A percentile compares a stretch with the other conserved stretches of the same genome.
Evolutionary conservation across 768 basidiomycete genomes (phyloP).

Genomic region (Rhodotorula sphaerocarpa): DNA sequence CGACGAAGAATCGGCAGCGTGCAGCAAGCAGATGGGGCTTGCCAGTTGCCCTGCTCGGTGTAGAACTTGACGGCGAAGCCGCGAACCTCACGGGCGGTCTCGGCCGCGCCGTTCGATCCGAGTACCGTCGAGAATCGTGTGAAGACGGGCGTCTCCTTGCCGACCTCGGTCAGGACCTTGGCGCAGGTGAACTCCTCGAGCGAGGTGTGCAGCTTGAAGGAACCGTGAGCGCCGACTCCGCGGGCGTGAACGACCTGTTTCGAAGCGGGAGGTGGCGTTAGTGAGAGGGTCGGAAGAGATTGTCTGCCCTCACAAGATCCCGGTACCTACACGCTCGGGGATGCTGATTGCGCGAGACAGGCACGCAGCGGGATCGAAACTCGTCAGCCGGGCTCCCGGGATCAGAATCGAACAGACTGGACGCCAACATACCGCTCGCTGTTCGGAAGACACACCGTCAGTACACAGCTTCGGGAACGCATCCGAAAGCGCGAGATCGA

Average conservation of each 20-base stretch:
- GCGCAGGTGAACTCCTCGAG: conserved; percentile 67
- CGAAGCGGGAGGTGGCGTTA: background rate
- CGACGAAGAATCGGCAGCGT: background rate
- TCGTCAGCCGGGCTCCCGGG: too few species aligned
- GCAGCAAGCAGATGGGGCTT: too few species aligned
- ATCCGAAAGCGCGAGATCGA: background rate
- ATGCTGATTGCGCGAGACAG: too few species aligned
- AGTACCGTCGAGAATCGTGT: conserved; percentile 79
- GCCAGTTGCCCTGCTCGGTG: conserved; percentile 65
- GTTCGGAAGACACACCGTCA: conserved; percentile 7
- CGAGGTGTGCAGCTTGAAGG: conserved; percentile 66
- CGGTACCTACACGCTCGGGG: too few species aligned
- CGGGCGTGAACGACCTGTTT: conserved; percentile 50
- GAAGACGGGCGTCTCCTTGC: conserved; percentile 60
- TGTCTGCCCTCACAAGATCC: conserved; percentile 52
- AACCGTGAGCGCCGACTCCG: conserved; percentile 60
- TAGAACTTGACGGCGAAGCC: conserved; percentile 81
- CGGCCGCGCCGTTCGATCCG: conserved; percentile 43
- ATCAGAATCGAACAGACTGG: too few species aligned
- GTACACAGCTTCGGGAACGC: background rate
- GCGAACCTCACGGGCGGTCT: conserved; percentile 70
- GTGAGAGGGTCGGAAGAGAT: too few species aligned
- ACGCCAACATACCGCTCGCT: background rate
- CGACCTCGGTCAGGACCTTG: conserved; percentile 41
- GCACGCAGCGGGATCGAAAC: too few species aligned